Conservation (phyloP, 352 stramenopile genomes). For the Pythium dissotocum region DNA sequence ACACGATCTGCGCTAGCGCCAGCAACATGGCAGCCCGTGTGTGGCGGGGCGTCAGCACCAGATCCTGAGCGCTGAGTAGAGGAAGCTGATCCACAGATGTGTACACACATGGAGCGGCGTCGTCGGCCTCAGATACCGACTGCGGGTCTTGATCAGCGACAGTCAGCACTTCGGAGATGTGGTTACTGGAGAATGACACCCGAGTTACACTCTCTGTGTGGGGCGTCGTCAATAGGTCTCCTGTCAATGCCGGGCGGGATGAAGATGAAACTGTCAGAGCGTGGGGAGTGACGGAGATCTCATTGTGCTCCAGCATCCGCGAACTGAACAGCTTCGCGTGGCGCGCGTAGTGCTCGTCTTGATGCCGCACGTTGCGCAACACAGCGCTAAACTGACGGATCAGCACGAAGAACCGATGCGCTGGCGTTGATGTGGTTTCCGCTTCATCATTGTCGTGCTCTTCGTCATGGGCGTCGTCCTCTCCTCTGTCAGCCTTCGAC, state of each 20-base stretch:
- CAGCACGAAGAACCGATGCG: constrained; percentile 16
- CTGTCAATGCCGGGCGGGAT: neutral
- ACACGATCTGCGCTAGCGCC: constrained; percentile 45
- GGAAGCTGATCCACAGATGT: constrained; percentile 37
- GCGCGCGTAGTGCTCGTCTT: constrained; percentile 71
- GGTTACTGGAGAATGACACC: neutral
- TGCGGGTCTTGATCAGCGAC: neutral
- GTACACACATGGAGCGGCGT: neutral
- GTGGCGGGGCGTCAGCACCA: constrained; percentile 44
- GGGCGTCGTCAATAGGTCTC: neutral
- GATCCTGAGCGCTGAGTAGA: constrained; percentile 38
- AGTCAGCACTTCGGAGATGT: neutral
- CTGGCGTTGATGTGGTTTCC: neutral
- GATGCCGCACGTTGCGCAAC: constrained; percentile 39
- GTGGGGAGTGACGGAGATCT: constrained; percentile 49
- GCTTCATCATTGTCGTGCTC: neutral
- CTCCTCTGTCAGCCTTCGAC: constrained; percentile 6
- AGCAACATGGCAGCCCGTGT: constrained; percentile 41
- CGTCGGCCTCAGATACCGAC: neutral
- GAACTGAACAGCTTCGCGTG: constrained; percentile 66
- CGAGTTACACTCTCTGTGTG: neutral
- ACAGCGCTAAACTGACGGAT: constrained; percentile 35
- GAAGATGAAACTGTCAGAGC: neutral
- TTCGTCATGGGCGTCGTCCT: neutral
- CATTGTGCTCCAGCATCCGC: constrained; percentile 61